Conservation (phyloP, 805 yeast species). For the Metschnikowia orientalis region DNA sequence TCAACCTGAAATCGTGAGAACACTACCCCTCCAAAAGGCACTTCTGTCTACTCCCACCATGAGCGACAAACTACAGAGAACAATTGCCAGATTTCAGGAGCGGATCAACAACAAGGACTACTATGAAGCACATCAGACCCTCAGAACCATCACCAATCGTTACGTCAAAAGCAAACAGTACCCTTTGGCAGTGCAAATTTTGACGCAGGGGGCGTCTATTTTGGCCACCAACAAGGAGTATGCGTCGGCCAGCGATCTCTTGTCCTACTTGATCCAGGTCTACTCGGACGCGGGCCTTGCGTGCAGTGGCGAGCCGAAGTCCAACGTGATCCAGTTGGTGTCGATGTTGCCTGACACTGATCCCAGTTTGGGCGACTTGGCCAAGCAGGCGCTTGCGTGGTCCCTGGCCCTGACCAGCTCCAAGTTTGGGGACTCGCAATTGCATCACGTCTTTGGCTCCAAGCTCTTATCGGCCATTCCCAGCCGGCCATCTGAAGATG, state of each 20-base stretch:
- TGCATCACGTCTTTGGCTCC: slow-evolving; percentile 70
- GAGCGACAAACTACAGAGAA: slow-evolving; percentile 48
- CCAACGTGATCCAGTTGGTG: slow-evolving; percentile 45
- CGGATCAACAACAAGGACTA: slow-evolving; percentile 71
- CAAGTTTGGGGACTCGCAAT: slow-evolving; percentile 67
- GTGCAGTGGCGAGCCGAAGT: slow-evolving; percentile 35
- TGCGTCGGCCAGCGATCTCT: slow-evolving; percentile 78
- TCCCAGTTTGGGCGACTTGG: slow-evolving; percentile 55
- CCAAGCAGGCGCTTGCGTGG: slow-evolving; percentile 67
- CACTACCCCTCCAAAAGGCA: too few relatives aligned
- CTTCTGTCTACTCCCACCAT: too few relatives aligned
- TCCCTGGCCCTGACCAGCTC: slow-evolving; percentile 38
- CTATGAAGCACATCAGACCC: slow-evolving; percentile 95
- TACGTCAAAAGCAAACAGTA: slow-evolving; percentile 66
- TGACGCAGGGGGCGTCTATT: slow-evolving; percentile 66
- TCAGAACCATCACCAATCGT: slow-evolving; percentile 84
- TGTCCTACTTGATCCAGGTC: slow-evolving; percentile 66
- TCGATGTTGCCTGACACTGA: slow-evolving; percentile 41
- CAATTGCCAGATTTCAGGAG: slow-evolving; percentile 60
- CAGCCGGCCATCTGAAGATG: slow-evolving; percentile 21
- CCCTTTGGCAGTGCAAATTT: slow-evolving; percentile 66
- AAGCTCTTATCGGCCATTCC: slow-evolving; percentile 46
- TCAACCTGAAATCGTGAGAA: too few relatives aligned
- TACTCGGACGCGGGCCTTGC: slow-evolving; percentile 47
- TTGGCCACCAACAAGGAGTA: slow-evolving; percentile 66